Base-by-base conservation (phyloP, 1,284 basidiomycete species). In the Agroathelia rolfsii region DNA sequence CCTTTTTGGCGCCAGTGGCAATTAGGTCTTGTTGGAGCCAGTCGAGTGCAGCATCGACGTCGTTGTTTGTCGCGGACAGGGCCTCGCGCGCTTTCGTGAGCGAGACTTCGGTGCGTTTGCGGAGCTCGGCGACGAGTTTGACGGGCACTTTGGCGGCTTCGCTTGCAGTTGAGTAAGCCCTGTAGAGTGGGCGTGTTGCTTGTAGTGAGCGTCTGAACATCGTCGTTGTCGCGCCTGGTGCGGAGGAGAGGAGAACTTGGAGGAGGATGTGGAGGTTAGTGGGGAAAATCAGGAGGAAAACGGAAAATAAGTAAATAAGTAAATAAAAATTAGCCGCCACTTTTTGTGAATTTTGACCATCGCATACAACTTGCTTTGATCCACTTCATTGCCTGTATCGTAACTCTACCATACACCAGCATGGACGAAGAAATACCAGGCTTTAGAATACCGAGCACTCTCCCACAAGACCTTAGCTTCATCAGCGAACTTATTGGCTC, bases 41-140 rank as follows among this genome's bases (percentile, higher is more conserved):
- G 43, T 66, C 60, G 28, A 94, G 57, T 2, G 93, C 90, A 6
- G 59, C 69, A 5, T 71, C 52, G 37, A 95, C 53, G 56, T 90
- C 74, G 61, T 88, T 83, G 49, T 79, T 72, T 21, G 76, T 70
- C 16, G 77, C 75, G 31, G 63, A 55, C 36, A 96, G 78, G 2
- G 93, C 92, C 55, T 94, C 86, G 31, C 83, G 76, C 29, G 92
- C 93, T 61, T 92, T 89, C 28, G 76, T 67, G 48, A 95, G 77
- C 9, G 85, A 85, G 33, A 85, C 87, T 44, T 80, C 74, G 3
- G 76, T 82, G 39, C 67, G 66, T 58, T 83, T 86, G 37, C 93
- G 78, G 21, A 97, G 72, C 55, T 89, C 77, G 2, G 84, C 82
- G 41, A 97, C 82, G 41, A 92, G 76, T 41, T 82, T 76, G 36